Conservation (phyloP, 805 yeast species). For the Kuraishia floccosa region DNA sequence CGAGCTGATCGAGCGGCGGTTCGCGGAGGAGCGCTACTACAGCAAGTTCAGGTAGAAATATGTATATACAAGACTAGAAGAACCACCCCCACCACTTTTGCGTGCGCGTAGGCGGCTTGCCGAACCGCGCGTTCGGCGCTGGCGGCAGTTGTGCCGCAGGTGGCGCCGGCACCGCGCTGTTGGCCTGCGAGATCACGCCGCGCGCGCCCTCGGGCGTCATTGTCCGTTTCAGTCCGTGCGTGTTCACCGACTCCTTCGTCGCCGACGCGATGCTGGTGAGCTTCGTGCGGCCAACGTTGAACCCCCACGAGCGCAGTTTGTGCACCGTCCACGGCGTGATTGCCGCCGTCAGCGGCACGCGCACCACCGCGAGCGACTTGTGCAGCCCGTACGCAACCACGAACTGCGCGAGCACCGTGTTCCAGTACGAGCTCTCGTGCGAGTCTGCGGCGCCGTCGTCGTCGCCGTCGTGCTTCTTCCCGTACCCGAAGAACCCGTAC, state of each 20-base stretch:
- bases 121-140: constrained; percentile 34
- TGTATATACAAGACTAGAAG: constrained; percentile 14
- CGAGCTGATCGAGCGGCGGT: constrained; percentile 46
- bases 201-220: constrained; percentile 13
- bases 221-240: constrained; percentile 14
- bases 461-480: constrained; percentile 21
- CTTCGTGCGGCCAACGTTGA: constrained; percentile 50
- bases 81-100: constrained; percentile 54
- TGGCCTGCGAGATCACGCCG: constrained; percentile 8
- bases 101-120: constrained; percentile 36
- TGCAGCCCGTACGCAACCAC: constrained; percentile 90
- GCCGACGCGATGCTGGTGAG: constrained; percentile 27
- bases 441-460: constrained; percentile 8
- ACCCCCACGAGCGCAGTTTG: constrained; percentile 64
- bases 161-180: constrained; percentile 1
- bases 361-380: constrained; percentile 71
- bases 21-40: constrained; percentile 67
- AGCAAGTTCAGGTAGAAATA: constrained; percentile 32
- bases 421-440: constrained; percentile 24
- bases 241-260: constrained; percentile 12
- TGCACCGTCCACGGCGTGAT: constrained; percentile 74
- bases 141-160: constrained; percentile 16
- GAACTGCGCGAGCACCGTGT: constrained; percentile 76
- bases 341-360: constrained; percentile 88
- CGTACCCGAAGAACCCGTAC: constrained; percentile 54